A percentile compares a stretch with the other conserved stretches of the same genome.
phyloP scores from a whole-genome alignment of 2,329 filamentous ascomycete species.

The Phialophora tarda region DNA sequence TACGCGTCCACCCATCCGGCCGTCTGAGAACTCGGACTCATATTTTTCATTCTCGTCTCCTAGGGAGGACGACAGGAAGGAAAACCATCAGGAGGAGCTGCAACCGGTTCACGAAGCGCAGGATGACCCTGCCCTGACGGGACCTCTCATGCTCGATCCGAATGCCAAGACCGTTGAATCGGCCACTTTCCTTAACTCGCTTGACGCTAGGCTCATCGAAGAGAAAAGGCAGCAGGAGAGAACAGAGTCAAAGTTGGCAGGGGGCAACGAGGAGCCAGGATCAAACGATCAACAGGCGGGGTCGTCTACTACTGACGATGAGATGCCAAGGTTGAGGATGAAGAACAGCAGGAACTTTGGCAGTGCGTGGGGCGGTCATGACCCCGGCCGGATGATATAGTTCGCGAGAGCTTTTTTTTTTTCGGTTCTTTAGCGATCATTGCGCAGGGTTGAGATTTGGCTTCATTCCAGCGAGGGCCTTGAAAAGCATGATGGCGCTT shows the following conservation, averaged over 20 bases:
- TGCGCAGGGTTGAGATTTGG: conserved; percentile 3
- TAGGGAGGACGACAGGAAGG: conserved; percentile 13
- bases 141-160: conserved; percentile 51
- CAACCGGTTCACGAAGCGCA: conserved; percentile 41
- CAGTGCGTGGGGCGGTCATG: conserved; percentile 50
- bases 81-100: conserved; percentile 21
- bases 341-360: conserved; percentile 55
- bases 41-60: conserved; percentile 45
- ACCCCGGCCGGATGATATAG: conserved; percentile 1
- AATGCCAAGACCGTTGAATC: conserved; percentile 48
- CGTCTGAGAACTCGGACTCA: conserved; percentile 48
- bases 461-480: conserved; percentile 2
- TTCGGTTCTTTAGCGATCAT: conserved; percentile 27
- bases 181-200: conserved; percentile 48
- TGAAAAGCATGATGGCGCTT: conserved; percentile 8
- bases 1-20: conserved; percentile 41
- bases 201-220: conserved; percentile 52
- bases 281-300: conserved; percentile 43
- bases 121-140: conserved; percentile 52
- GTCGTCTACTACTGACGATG: conserved; percentile 41
- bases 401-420: neutral
- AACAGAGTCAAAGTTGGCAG: conserved; percentile 26
- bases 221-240: conserved; percentile 44
- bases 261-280: conserved; percentile 38
- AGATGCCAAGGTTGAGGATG: conserved; percentile 46